A percentile compares a stretch with the other conserved stretches of the same genome.
Evolutionary conservation across 148 eudicot species (phyloP).

Genomic region (Fagopyrum homotropicum): DNA sequence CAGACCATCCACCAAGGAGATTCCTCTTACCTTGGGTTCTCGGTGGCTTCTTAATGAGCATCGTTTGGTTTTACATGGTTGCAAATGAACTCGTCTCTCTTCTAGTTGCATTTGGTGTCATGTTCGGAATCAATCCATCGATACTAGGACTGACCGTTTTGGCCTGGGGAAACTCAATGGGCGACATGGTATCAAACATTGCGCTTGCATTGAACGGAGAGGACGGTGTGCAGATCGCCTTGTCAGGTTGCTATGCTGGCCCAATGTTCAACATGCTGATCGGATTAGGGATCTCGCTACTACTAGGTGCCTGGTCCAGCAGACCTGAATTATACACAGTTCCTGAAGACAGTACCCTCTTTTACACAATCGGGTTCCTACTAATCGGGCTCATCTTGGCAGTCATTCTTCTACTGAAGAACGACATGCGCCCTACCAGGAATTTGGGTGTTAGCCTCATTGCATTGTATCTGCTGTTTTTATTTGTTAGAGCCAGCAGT

Average conservation of each 20-base stretch:
- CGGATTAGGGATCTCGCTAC: constrained; percentile 76
- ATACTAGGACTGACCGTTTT: constrained; percentile 86
- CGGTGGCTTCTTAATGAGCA: constrained; percentile 88
- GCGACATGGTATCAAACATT: constrained; percentile 79
- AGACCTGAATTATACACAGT: constrained; percentile 41
- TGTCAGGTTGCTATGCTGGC: constrained; percentile 94
- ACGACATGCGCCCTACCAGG: constrained; percentile 77
- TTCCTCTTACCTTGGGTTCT: constrained; percentile 71
- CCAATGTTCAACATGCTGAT: constrained; percentile 95
- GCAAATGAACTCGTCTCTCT: constrained; percentile 91
- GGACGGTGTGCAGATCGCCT: constrained; percentile 86
- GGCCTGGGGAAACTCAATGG: constrained; percentile 99
- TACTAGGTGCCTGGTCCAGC: constrained; percentile 70
- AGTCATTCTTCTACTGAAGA: constrained; percentile 45
- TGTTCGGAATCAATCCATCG: constrained; percentile 73
- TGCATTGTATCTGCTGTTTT: constrained; percentile 56
- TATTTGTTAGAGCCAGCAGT: constrained; percentile 35
- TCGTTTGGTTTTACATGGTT: constrained; percentile 93
- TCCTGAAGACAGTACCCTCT: constrained; percentile 65
- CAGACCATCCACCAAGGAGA: constrained; percentile 66
- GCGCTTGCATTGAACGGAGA: constrained; percentile 81
- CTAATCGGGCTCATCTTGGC: constrained; percentile 77
- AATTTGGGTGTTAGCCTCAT: constrained; percentile 68
- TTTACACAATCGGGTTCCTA: constrained; percentile 69
- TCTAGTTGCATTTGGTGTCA: constrained; percentile 62